Conservation (phyloP, 2,329 filamentous ascomycete genomes). For the Beauveria australis region DNA sequence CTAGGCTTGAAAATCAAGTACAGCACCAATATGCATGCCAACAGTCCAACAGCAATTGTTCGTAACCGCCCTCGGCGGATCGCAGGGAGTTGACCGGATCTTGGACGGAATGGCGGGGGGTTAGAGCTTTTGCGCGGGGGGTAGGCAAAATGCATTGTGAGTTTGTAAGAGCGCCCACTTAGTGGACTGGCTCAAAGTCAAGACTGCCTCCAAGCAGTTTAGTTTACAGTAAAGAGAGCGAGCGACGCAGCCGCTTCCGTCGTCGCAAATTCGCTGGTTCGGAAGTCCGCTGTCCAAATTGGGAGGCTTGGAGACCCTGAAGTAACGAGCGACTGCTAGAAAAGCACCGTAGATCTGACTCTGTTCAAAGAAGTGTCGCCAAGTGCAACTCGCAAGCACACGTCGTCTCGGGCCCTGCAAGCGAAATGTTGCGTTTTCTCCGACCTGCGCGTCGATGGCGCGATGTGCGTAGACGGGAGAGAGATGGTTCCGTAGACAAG, state of each 20-base stretch:
- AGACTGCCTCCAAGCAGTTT: neutral
- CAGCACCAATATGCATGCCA: slow-evolving; percentile 50
- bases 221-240: neutral
- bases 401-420: neutral
- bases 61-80: slow-evolving; percentile 57
- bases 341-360: neutral
- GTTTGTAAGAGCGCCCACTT: neutral
- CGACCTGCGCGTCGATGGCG: slow-evolving; percentile 2
- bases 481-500: neutral
- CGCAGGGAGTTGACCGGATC: slow-evolving; percentile 44
- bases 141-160: slow-evolving; percentile 77
- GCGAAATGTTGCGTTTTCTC: neutral
- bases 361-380: neutral
- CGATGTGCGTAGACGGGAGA: neutral
- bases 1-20: slow-evolving; percentile 45
- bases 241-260: neutral
- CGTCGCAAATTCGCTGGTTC: neutral
- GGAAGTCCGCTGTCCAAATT: neutral
- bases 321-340: neutral
- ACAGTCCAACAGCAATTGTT: slow-evolving; percentile 43
- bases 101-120: slow-evolving; percentile 60
- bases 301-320: neutral
- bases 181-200: neutral
- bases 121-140: slow-evolving; percentile 78
- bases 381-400: too few relatives aligned